Evolutionary conservation across 768 basidiomycete species (phyloP), one percentile per base, ranked within the genome.

Genomic region (Agrocybe pediades): DNA sequence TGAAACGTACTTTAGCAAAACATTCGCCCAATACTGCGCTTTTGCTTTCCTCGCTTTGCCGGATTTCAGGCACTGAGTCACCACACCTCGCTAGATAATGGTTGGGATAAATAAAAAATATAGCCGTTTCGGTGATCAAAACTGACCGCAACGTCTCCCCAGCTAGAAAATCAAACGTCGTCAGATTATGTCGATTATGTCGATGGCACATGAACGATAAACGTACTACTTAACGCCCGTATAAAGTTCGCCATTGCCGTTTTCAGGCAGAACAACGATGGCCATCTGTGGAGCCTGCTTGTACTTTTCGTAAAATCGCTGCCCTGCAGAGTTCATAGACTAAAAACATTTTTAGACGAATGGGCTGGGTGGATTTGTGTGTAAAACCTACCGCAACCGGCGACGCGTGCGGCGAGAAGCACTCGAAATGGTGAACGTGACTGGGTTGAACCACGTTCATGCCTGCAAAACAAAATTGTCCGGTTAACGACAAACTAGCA

Each of bases 11-110:
- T 93, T 92, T 9, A 93, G 66, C 62, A 84, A 84, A 0, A 92
- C 86, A 56, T 93, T 94, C 0, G 89, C 89, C 65, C 80, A 93
- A 55, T 91, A 94, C 56, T 93, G 92, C 0, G 76, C 65, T 50
- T 86, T 91, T 0, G 88, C 90, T 0, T 80, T 67, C 46, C 64
- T 71, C 62, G 86, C 87, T 56, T 91, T 90, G 6, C 55, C 63
- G 2, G 78, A 74, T 68, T 88, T 88, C 51, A 93, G 56, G 65
- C 92, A 93, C 52, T 93, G 92, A 0, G 92, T 92, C 0, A 89
- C 83, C 8, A 93, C 85, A 36, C 91, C 91, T 61, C 80, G 77
- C 84, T 90, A 62, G 17, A 54, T 43, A n/a, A 8, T 25, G 29
- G 4, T 30, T 19, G 39, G n/a, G 17, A 13, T 9, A 17, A 17